Conservation (phyloP, 2,329 filamentous ascomycete species). For the Botrytis aclada region DNA sequence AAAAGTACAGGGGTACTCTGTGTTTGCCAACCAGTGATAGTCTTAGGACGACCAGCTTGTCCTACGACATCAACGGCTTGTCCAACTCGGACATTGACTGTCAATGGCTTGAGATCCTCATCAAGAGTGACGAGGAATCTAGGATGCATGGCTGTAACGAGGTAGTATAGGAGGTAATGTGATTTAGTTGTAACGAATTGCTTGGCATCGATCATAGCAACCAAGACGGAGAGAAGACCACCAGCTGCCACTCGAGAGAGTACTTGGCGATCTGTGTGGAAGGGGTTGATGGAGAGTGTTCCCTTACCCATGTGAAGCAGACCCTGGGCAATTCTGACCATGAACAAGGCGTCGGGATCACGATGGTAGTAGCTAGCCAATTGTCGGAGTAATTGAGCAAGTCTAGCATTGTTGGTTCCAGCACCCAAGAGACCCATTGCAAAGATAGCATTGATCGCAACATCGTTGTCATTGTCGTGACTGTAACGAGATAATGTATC, state of each 20-base stretch:
- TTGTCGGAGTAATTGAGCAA: slow-evolving; percentile 91
- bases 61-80: slow-evolving; percentile 98
- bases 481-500: slow-evolving; percentile 96
- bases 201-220: slow-evolving; percentile 95
- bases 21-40: slow-evolving; percentile 98
- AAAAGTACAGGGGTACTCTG: slow-evolving; percentile 97
- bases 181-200: slow-evolving; percentile 65
- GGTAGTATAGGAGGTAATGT: slow-evolving; percentile 96
- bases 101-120: slow-evolving; percentile 88
- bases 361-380: slow-evolving; percentile 97
- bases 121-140: slow-evolving; percentile 95
- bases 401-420: slow-evolving; percentile 94
- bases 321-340: slow-evolving; percentile 98
- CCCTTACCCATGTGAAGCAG: slow-evolving; percentile 99
- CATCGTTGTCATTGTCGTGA: slow-evolving; percentile 97
- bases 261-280: slow-evolving; percentile 97
- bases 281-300: slow-evolving; percentile 92
- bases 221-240: slow-evolving; percentile 82
- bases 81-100: slow-evolving; percentile 93
- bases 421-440: slow-evolving; percentile 97
- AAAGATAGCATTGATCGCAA: slow-evolving; percentile 97
- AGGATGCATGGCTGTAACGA: slow-evolving; percentile 95
- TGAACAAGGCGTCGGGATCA: slow-evolving; percentile 93
- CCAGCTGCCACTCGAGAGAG: slow-evolving; percentile 88
- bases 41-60: slow-evolving; percentile 95